Evolutionary conservation across 805 yeast genomes (phyloP).

Genomic region (Sporopachydermia quercuum): DNA sequence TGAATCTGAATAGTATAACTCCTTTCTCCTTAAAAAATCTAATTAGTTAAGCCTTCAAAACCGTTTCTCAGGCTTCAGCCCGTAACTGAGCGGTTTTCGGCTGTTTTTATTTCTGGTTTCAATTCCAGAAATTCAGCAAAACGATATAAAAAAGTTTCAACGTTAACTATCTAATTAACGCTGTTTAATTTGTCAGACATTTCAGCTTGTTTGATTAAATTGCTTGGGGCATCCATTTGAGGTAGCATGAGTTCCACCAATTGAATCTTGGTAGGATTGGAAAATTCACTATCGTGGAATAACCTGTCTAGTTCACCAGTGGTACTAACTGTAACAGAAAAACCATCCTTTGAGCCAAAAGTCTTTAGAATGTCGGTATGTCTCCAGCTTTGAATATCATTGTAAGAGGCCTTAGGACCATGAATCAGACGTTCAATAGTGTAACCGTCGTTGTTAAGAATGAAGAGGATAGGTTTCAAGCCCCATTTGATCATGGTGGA

Average conservation of each 20-base stretch:
- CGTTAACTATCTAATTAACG: too few species aligned
- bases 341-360: conserved; percentile 35
- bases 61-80: too few species aligned
- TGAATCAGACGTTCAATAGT: conserved; percentile 57
- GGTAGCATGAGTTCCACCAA: conserved; percentile 54
- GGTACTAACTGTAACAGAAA: conserved; percentile 37
- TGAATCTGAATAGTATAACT: too few species aligned
- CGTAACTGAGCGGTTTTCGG: too few species aligned
- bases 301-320: conserved; percentile 43
- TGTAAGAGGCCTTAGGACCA: conserved; percentile 50
- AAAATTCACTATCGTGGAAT: conserved; percentile 31
- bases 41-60: too few species aligned
- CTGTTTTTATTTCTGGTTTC: too few species aligned
- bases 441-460: conserved; percentile 60
- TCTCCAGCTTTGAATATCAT: conserved; percentile 56
- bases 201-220: conserved; percentile 46
- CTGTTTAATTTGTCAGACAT: conserved; percentile 15
- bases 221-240: conserved; percentile 54
- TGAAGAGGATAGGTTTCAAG: conserved; percentile 51
- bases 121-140: too few species aligned
- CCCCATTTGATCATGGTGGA: conserved; percentile 56
- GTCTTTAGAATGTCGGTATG: conserved; percentile 40
- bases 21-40: too few species aligned
- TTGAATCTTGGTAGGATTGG: conserved; percentile 44
- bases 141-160: too few species aligned